These are phyloP conservation scores for Yamadazyma akitaensis DNA, from an alignment of 805 yeast species.

Conservation along the genomic window DNA sequence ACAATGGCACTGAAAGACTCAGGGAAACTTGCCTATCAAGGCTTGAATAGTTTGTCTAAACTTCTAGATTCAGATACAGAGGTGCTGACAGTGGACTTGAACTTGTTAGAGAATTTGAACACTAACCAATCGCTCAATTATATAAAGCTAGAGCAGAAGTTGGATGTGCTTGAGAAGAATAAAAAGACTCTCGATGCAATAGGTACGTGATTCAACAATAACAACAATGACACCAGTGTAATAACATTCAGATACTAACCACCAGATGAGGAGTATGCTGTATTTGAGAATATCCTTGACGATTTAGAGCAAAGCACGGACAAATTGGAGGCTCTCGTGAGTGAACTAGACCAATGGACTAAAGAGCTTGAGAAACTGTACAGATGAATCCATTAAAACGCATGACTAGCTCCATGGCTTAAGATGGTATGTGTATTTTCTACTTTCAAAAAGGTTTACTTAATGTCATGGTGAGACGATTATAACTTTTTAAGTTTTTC, in stretches of 20 bases:
- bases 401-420: background rate
- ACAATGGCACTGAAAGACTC: slow-evolving; percentile 28
- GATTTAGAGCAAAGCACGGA: slow-evolving; percentile 34
- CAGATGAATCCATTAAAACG: background rate
- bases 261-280: slow-evolving; percentile 25
- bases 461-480: too few relatives aligned
- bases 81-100: slow-evolving; percentile 43
- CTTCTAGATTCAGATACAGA: slow-evolving; percentile 41
- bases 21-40: slow-evolving; percentile 23
- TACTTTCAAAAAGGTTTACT: too few relatives aligned
- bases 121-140: slow-evolving; percentile 57
- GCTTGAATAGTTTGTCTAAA: slow-evolving; percentile 27
- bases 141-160: slow-evolving; percentile 38
- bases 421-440: too few relatives aligned
- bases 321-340: slow-evolving; percentile 43
- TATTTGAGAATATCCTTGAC: slow-evolving; percentile 20
- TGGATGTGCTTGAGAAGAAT: slow-evolving; percentile 44
- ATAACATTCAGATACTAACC: slow-evolving; percentile 4
- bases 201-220: slow-evolving; percentile 16
- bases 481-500: slow-evolving; percentile 32
- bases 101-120: slow-evolving; percentile 51
- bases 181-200: slow-evolving; percentile 25
- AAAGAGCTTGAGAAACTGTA: slow-evolving; percentile 13
- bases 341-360: slow-evolving; percentile 63
- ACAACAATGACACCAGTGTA: too few relatives aligned